Evolutionary conservation across 2,329 filamentous ascomycete species (phyloP).

Genomic region (Ophiostoma triangulosporum): DNA sequence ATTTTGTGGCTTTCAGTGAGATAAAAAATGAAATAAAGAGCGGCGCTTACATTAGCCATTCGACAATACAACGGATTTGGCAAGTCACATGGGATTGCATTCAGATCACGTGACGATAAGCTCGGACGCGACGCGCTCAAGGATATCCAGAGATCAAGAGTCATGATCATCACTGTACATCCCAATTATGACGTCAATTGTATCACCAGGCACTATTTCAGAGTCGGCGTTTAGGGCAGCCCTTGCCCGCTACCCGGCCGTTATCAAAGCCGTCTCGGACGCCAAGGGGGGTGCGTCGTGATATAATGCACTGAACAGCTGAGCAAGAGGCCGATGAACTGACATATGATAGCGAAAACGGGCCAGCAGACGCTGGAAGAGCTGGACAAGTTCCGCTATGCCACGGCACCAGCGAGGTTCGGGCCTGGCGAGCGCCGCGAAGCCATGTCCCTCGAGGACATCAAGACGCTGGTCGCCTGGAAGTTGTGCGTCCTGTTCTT

Average conservation of each 20-base stretch:
- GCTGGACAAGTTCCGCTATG: conserved; percentile 48
- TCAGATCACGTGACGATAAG: too few species aligned
- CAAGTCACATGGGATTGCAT: too few species aligned
- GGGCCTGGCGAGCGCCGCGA: conserved; percentile 19
- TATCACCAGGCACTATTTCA: conserved; percentile 6
- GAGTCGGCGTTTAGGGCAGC: neutral
- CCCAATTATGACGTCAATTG: neutral
- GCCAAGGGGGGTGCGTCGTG: conserved; percentile 28
- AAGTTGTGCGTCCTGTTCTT: conserved; percentile 44
- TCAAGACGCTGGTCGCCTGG: conserved; percentile 53
- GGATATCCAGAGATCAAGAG: too few species aligned
- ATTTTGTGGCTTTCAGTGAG: too few species aligned
- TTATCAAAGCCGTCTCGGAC: conserved; percentile 30
- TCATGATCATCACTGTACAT: too few species aligned
- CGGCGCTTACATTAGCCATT: too few species aligned
- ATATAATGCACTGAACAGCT: neutral
- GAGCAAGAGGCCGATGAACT: too few species aligned
- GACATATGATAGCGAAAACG: conserved; percentile 33
- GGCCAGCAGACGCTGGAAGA: conserved; percentile 38
- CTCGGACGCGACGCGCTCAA: too few species aligned
- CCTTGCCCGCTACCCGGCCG: conserved; percentile 17
- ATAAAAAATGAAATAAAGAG: too few species aligned
- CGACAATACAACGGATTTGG: too few species aligned
- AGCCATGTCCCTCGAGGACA: conserved; percentile 40
- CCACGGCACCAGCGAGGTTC: conserved; percentile 36